Base-by-base conservation (phyloP, 768 basidiomycete genomes). In the Suillus americanus region DNA sequence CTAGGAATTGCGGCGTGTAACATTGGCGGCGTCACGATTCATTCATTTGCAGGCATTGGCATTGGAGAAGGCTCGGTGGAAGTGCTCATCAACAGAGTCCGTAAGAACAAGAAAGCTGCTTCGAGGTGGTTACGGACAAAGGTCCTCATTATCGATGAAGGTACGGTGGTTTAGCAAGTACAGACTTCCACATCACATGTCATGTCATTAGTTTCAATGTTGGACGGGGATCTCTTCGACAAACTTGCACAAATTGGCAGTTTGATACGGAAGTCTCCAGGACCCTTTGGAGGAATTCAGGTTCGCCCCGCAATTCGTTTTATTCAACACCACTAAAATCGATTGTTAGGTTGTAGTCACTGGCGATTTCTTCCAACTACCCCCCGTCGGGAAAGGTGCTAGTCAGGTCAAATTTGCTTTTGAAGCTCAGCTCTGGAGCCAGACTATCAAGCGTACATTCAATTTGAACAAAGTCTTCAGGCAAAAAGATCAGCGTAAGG, bases 361-460 rank as follows among this genome's bases (percentile, higher is more conserved):
- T 2, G 97, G 97, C 9, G 97, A 99, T 73, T 99, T 99, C 79
- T 98, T 99, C 80, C 97, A 99, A 74, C 85, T 99, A 5, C 97
- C 97, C 0, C 97, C 97, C 2, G 95, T 99, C 0, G 81, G 81
- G 8, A 95, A 89, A 74, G 81, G 83, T 30, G 72, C 72, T n/a
- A 73, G 73, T 0, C 67, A 77, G 61, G 86, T 92, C 50, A 94
- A 89, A 71, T 99, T 98, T 70, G 94, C 94, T 1, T 99, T 99
- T 72, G 95, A 99, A 71, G 95, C 95, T 0, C 77, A 84, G 20
- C 75, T 78, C 62, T 98, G 97, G 97, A 78, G 77, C 41, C 77
- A 89, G 67, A 80, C 89, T 3, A 85, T 99, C 68, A 79, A 89
- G 65, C 83, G 89, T 66, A 95, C 90, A 0, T 95, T 94, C 73